Base-by-base conservation (phyloP, 2,329 filamentous ascomycete genomes). In the Colletotrichum endophyticum region DNA sequence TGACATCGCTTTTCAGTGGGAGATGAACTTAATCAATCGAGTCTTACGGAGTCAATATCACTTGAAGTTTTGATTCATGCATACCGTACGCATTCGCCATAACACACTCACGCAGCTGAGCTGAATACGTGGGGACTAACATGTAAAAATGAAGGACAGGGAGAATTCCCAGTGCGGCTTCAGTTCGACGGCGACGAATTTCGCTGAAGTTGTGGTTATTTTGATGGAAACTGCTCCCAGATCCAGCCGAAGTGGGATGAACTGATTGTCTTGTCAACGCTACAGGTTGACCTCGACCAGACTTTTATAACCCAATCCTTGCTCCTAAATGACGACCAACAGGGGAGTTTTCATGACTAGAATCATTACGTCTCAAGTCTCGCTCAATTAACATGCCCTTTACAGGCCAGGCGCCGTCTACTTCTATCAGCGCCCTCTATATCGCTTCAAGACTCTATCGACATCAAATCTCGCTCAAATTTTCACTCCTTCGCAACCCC, bases 261-360 rank as follows among this genome's bases (percentile, higher is more conserved):
- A 2, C 27, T 28, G 2, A 28, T 8, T 34, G 39, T 44, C 39
- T n/a, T 12, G 39, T 44, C 39, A 44, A 49, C 6, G 2, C n/a
- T 2, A 49, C 1, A 49, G 1, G 3, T 3, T 22, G 4, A 49
- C n/a, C 44, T 1, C 44, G 2, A 8, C 2, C n/a, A 22, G 1
- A 1, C 39, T 49, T 49, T 49, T 12, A 49, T n/a, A 12, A 3
- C 2, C 16, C 1, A 44, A 11, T 9, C 4, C 2, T 19, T 11
- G 36, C 16, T 11, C 8, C 5, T 11, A n/a, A 9, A 11, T 1
- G 36, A 6, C 16, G 36, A 11, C 11, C 19, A 25, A 3, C 11
- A 1, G 6, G 4, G 16, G 2, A 22, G 8, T 3, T 8, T 8
- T 62, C 57, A 8, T 4, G 19, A 15, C 25, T 8, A 12, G 3